Base-by-base conservation (phyloP, 228 moss, liverwort and hornwort genomes). In the Sphagnum magellanicum region DNA sequence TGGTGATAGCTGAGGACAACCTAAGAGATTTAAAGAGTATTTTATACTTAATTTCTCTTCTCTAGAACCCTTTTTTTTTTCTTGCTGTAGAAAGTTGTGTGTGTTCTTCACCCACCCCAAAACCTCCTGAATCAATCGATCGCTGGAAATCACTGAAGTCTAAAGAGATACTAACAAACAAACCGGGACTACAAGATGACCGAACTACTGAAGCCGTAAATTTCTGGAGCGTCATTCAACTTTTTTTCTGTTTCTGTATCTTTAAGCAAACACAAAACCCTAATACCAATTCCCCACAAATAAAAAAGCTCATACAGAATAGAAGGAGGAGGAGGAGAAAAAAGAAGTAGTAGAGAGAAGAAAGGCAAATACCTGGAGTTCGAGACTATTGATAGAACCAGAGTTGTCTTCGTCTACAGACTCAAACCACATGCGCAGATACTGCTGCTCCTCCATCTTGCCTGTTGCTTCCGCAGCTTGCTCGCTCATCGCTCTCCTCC, bases 391-490 rank as follows among this genome's bases (percentile, higher is more conserved):
- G 73, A 95, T 89, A 9, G 70, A 75, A 48, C 85, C 87, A 63
- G 95, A 95, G 49, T 83, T 77, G 72, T 95, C 92, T 8, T 64
- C 67, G 12, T 95, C 92, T 55, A 92, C 92, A 10, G 95, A 95
- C 49, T 90, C 78, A 76, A 95, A 95, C 92, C 95, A 95, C 72
- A 90, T 68, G 4, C 74, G 84, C 61, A 72, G 87, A 60, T 76
- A 75, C 12, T 67, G 73, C 48, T 89, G 74, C 49, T 50, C 52
- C 47, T 67, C 78, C 67, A 72, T 70, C 48, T 13, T 57, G 55
- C 32, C 32, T 2, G 32, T 32, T 32, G 32, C 32, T 32, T 32
- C 32, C 32, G 32, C 32, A 32, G 32, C 32, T 32, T 32, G 32
- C 32, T 32, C 32, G 32, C 32, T 32, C 32, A 32, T 32, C 32